These are phyloP conservation scores for Dittrichia graveolens DNA, from an alignment of 129 eudicot species.

Conservation along the genomic window DNA sequence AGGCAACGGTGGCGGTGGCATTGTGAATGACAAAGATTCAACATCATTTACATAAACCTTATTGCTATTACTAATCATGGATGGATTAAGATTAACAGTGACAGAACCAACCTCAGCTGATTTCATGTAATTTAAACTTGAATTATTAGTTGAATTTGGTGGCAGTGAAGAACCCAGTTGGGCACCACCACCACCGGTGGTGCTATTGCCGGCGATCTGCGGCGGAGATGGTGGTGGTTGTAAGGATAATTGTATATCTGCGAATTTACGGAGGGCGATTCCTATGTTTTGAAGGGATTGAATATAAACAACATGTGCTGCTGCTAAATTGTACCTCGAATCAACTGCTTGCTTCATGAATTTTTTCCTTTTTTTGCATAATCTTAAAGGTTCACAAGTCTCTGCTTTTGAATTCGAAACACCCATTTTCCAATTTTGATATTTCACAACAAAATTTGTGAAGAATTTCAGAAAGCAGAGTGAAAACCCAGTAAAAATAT, in stretches of 20 bases:
- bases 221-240: constrained; percentile 54
- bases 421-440: constrained; percentile 50
- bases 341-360: constrained; percentile 81
- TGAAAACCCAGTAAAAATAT: neutral
- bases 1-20: constrained; percentile 55
- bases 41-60: constrained; percentile 53
- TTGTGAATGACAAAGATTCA: constrained; percentile 39
- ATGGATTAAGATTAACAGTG: constrained; percentile 53
- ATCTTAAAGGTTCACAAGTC: constrained; percentile 58
- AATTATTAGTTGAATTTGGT: constrained; percentile 33
- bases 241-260: constrained; percentile 53
- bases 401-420: constrained; percentile 66
- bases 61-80: constrained; percentile 25
- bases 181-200: constrained; percentile 36
- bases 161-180: constrained; percentile 29
- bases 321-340: constrained; percentile 81
- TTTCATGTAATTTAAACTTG: constrained; percentile 60
- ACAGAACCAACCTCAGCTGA: constrained; percentile 45
- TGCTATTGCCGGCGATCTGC: constrained; percentile 34
- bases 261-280: constrained; percentile 65
- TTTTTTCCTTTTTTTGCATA: constrained; percentile 71
- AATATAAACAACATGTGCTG: constrained; percentile 78
- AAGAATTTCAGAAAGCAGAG: neutral
- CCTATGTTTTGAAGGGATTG: constrained; percentile 71
- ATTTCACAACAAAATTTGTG: neutral